Evolutionary conservation across 495 filamentous ascomycete species (phyloP), one percentile per base, ranked within the genome.

Genomic region (Lophiostoma macrostomum): DNA sequence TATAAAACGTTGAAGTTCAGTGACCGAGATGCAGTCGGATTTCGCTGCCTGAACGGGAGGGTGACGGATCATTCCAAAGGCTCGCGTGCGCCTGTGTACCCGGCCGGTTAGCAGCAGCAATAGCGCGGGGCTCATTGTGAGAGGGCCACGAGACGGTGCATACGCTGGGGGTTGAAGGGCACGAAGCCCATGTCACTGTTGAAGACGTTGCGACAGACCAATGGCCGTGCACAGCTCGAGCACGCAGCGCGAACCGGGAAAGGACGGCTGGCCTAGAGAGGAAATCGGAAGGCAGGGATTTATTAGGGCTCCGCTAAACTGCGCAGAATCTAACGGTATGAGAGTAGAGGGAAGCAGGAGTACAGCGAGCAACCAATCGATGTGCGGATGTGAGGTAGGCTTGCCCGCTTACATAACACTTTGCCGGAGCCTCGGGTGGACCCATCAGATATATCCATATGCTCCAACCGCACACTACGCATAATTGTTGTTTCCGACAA

Each of bases 141-240:
- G 45, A 50, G 23, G 54, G 45, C 45, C 54, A 58, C 54, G 54
- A 58, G 54, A 58, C 54, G 16, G 13, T 58, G 54, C 54, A 58
- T 48, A 39, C 19, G 25, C 27, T 41, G 52, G 52, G 52, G 53
- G 8, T 40, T 10, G 10, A 29, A 42, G 42, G 31, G 35, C 43
- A 53, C 29, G 25, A 23, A 35, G 19, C 50, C 16, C 50, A 44
- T 43, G 48, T 51, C 30, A 34, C 49, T 48, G 18, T 41, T 24
- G 19, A 18, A 22, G 36, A 49, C 23, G 36, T 47, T 6, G 8
- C 16, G 11, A 22, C 1, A 5, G 36, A 19, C 53, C 53, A 56
- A 56, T 56, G 24, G 28, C 25, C 22, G 27, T 18, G 36, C 53
- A 19, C 43, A 22, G 28, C 8, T 13, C 28, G 35, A 49, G 43